Base-by-base conservation (phyloP, 2,329 filamentous ascomycete species). In the Venturia effusa region DNA sequence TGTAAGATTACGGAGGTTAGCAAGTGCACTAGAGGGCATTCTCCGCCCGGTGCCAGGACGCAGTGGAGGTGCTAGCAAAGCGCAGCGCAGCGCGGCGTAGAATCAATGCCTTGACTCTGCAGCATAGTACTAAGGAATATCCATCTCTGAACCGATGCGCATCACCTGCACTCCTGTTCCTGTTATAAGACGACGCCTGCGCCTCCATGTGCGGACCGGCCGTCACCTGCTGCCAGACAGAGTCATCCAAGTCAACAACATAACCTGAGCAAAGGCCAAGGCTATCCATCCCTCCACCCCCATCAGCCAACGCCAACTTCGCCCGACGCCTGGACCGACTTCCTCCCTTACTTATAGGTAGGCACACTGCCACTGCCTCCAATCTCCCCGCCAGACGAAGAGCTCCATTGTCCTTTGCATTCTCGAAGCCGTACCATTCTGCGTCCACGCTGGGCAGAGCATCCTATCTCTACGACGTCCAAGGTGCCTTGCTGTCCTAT, bases 391-490 rank as follows among this genome's bases (percentile, higher is more conserved):
- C 34, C 59, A 61, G 51, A 57, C 51, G 27, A 32, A 32, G 51
- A 7, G 27, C 51, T 32, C 51, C 51, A 17, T 34, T 57, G 51
- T 57, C 34, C 51, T 57, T 34, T 57, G 30, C 15, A 34, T n/a
- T 57, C 51, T 30, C 30, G 51, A 57, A 57, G 51, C 27, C 30
- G 5, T 32, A 34, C 51, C 51, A 24, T 51, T 27, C 17, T 51
- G 51, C 30, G n/a, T 37, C 15, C 22, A 3, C 24, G 51, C n/a
- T n/a, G 51, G 51, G 1, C 32, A 34, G 8, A 17, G 51, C 19
- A 57, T 30, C 51, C 30, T 57, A 32, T 57, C 32, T 57, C 51
- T 34, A 57, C 51, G 51, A 57, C 51, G 30, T 34, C 51, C 51
- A 57, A n/a, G 51, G n/a, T 34, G 27, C 27, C 32, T 30, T 57